Evolutionary conservation across 2,329 filamentous ascomycete species (phyloP).

Genomic region (Stemphylium vesicarium): DNA sequence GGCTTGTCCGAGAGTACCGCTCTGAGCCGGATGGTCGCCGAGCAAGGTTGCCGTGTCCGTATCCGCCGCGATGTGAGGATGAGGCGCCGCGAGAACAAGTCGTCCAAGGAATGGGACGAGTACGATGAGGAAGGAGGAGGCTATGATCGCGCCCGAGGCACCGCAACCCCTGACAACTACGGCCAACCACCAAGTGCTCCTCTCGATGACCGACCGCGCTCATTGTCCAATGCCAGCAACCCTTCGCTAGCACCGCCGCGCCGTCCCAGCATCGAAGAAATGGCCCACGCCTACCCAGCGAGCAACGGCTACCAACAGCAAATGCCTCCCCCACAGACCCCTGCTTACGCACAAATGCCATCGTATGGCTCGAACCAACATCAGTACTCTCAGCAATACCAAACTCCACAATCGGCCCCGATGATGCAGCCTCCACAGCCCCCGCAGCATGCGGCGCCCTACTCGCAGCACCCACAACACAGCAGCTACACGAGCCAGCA

Average conservation of each 20-base stretch:
- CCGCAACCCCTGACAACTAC: conserved; percentile 58
- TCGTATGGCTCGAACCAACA: conserved; percentile 46
- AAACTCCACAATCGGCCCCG: conserved; percentile 40
- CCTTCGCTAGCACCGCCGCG: conserved; percentile 47
- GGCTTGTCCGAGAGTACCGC: conserved; percentile 88
- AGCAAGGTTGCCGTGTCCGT: conserved; percentile 95
- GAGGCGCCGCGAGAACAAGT: conserved; percentile 80
- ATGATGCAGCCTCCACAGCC: conserved; percentile 51
- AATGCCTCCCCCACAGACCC: conserved; percentile 51
- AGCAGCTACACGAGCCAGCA: conserved; percentile 40
- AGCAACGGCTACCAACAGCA: conserved; percentile 45
- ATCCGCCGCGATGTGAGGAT: conserved; percentile 94
- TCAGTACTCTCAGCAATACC: conserved; percentile 44
- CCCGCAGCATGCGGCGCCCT: conserved; percentile 36
- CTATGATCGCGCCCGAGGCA: conserved; percentile 57
- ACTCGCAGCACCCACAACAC: conserved; percentile 40
- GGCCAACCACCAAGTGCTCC: conserved; percentile 48
- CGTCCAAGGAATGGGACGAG: conserved; percentile 69
- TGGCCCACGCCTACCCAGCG: conserved; percentile 50
- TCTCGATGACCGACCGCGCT: conserved; percentile 61
- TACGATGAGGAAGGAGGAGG: conserved; percentile 62
- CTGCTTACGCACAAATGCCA: conserved; percentile 47
- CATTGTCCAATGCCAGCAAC: conserved; percentile 64
- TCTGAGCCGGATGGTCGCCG: conserved; percentile 87
- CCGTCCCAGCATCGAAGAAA: conserved; percentile 55